Percentiles rank a stretch among this genome's conserved stretches.
Evolutionary conservation across 2,329 filamentous ascomycete species (phyloP).

Genomic region (Venturia pyrina): DNA sequence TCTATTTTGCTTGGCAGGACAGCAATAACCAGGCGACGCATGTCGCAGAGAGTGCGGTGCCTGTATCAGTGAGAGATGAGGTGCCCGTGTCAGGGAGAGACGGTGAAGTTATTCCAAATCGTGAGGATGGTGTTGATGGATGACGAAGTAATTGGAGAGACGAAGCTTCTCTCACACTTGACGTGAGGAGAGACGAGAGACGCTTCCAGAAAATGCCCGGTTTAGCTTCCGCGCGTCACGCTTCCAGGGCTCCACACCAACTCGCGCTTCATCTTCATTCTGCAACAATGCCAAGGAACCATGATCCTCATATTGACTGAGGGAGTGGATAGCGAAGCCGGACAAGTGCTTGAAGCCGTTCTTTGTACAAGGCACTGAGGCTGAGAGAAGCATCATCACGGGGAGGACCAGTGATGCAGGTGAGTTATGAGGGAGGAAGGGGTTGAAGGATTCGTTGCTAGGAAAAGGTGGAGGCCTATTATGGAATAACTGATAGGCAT

Average conservation of each 20-base stretch:
- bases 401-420: constrained; percentile 10
- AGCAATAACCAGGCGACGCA: neutral
- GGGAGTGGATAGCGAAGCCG: neutral
- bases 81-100: neutral
- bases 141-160: neutral
- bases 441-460: constrained; percentile 8
- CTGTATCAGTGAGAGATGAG: neutral
- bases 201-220: neutral
- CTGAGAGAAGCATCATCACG: constrained; percentile 12
- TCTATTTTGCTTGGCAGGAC: constrained; percentile 2
- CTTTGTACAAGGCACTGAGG: constrained; percentile 12
- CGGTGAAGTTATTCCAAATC: neutral
- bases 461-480: constrained; percentile 13
- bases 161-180: too few relatives aligned
- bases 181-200: too few relatives aligned
- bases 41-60: neutral
- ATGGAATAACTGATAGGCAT: neutral
- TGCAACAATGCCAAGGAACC: neutral
- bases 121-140: neutral
- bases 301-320: neutral
- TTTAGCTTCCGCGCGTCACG: neutral
- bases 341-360: constrained; percentile 8
- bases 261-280: too few relatives aligned
- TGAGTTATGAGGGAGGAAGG: constrained; percentile 13
- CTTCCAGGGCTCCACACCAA: too few relatives aligned